Evolutionary conservation across 2,329 filamentous ascomycete species (phyloP), one percentile per base, ranked within the genome.

Genomic region (Verticillium alfalfae): DNA sequence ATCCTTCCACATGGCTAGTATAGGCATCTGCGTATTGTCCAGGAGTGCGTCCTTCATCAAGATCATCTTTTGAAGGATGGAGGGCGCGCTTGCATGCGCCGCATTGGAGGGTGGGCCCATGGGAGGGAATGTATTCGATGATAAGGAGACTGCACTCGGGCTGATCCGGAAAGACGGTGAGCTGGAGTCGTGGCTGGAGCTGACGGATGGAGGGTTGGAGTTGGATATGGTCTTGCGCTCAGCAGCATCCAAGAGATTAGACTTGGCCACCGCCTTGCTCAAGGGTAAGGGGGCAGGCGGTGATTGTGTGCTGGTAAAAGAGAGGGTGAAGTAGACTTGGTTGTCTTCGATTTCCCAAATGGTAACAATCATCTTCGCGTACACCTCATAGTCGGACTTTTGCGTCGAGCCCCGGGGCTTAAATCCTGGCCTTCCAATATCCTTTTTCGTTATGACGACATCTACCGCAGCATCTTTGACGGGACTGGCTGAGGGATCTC

Each of bases 1-100:
- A 66, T 94, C 91, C 69, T 88, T 89, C 91, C 91, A 93, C 86
- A 93, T 90, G 31, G 89, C 88, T 55, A 93, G 78, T 26, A 92
- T 88, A 0, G 91, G 90, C 70, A 91, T 87, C 64, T 86, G 84
- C 34, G 91, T 90, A 45, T 87, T 90, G 69, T 92, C 89, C 7
- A 94, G 76, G 22, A 93, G 80, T 1, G 90, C 89, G 70, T 93
- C 90, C 72, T 93, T 93, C 77, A 94, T 85, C 58, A 88, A 79
- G 8, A 84, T 86, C 60, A 91, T 85, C 70, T 93, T 94, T 67
- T 91, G 87, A 31, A 92, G 80, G 13, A 89, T 78, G 0, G 89
- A 89, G 0, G 88, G 86, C 2, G 84, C 80, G 61, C 81, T 82
- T 0, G 84, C 79, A n/a, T 81, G 72, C 5, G 81, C 76, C 10